Conservation (phyloP, 1,139 yeast genomes). For the Pichia sp. region DNA sequence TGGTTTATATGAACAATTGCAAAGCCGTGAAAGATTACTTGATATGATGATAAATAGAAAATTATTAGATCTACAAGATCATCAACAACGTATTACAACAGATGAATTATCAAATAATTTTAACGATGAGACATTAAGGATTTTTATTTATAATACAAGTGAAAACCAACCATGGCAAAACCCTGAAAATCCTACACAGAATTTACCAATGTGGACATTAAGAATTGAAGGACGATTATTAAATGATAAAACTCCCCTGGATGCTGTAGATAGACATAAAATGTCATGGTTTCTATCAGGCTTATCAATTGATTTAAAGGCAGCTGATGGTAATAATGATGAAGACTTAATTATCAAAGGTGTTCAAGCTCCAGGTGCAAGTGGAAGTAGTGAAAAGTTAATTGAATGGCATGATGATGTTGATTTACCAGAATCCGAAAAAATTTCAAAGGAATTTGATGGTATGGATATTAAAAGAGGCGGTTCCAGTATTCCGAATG, state of each 20-base stretch:
- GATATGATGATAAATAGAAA: slow-evolving; percentile 81
- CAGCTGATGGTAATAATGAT: slow-evolving; percentile 22
- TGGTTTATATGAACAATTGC: slow-evolving; percentile 58
- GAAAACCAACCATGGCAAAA: slow-evolving; percentile 91
- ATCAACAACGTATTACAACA: slow-evolving; percentile 31
- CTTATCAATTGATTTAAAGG: slow-evolving; percentile 66
- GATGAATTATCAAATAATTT: slow-evolving; percentile 32
- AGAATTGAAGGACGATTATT: slow-evolving; percentile 81
- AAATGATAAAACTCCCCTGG: slow-evolving; percentile 32
- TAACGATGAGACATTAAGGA: slow-evolving; percentile 55
- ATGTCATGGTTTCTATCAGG: slow-evolving; percentile 82
- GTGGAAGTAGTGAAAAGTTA: slow-evolving; percentile 29
- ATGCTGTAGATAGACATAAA: slow-evolving; percentile 41
- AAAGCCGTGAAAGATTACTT: slow-evolving; percentile 70
- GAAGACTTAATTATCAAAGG: slow-evolving; percentile 17
- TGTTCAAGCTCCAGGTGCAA: slow-evolving; percentile 17
- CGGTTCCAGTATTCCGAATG: slow-evolving; percentile 43
- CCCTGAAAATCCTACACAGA: slow-evolving; percentile 20
- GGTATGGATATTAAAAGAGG: slow-evolving; percentile 81
- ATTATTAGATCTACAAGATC: slow-evolving; percentile 77
- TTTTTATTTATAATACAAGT: slow-evolving; percentile 75
- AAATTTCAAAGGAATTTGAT: slow-evolving; percentile 50
- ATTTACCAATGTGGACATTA: slow-evolving; percentile 66
- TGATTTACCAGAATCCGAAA: slow-evolving; percentile 41
- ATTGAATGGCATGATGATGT: slow-evolving; percentile 66